Base-by-base conservation (phyloP, 108 stramenopile genomes). In the Nannochloropsis salina region DNA sequence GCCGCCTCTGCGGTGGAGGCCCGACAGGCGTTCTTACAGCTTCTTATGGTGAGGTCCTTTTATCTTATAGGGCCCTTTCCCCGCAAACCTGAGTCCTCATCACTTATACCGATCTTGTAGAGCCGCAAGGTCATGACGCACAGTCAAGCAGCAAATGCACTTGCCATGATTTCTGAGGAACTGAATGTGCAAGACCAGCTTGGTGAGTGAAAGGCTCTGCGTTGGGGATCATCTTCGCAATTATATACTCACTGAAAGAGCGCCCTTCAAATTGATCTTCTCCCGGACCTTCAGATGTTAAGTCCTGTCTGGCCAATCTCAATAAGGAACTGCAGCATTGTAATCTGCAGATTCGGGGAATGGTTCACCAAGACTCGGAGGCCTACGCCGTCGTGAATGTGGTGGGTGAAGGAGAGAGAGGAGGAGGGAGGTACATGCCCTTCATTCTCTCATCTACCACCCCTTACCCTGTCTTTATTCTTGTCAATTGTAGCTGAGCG, bases 101-200 rank as follows among this genome's bases (percentile, higher is more conserved):
- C 31, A 31, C 31, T 31, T 31, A 31, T 31, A 31, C 31, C 31
- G 31, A 31, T 31, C 31, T 31, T 31, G 20, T n/a, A 74, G 61
- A 74, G 61, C 61, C 61, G 61, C 61, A 74, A 74, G 61, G 61
- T 74, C 61, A 74, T 74, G 61, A 74, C 4, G 20, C 61, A 74
- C 20, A 74, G n/a, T n/a, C 20, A 74, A n/a, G 61, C n/a, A n/a
- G 61, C 15, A 74, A n/a, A 74, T 6, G 61, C 61, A n/a, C n/a
- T 74, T 8, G 61, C 61, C 61, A 74, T 74, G 61, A n/a, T 74
- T 15, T 74, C 61, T 15, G 61, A 74, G 8, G n/a, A 15, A n/a
- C 61, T 74, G 6, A 74, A 74, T 8, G 15, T 74, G 61, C 61
- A n/a, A 15, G 61, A n/a, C 61, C 3, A 74, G 20, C 4, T 74